These are phyloP conservation scores for Kuraishia piskuri DNA, from an alignment of 805 yeast species.

Conservation along the genomic window DNA sequence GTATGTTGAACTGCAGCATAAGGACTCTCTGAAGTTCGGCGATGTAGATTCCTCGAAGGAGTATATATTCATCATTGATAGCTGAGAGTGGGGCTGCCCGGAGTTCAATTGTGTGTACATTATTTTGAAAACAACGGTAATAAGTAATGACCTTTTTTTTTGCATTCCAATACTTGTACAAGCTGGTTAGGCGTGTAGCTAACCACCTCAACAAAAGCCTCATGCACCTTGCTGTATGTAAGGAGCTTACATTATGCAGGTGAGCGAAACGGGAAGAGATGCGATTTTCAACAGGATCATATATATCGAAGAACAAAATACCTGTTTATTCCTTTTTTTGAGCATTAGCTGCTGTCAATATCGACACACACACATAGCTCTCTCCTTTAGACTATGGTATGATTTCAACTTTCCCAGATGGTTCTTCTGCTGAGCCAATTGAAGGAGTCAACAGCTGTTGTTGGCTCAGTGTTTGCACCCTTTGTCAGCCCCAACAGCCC, in stretches of 20 bases:
- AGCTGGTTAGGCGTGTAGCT: not conserved
- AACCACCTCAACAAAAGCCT: not conserved
- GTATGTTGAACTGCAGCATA: slow-evolving; percentile 16
- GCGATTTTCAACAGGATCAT: not conserved
- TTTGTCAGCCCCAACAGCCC: not conserved
- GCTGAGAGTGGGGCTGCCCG: no score
- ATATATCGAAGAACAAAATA: not conserved
- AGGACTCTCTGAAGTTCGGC: slow-evolving; percentile 18
- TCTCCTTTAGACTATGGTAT: not conserved
- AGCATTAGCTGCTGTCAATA: no score
- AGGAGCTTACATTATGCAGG: not conserved
- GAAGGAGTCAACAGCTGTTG: not conserved
- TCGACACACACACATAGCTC: not conserved
- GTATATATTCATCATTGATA: slow-evolving; percentile 13
- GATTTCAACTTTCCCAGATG: not conserved
- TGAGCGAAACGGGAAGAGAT: not conserved
- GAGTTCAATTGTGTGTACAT: no score
- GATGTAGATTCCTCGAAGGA: slow-evolving; percentile 15
- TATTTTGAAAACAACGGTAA: no score
- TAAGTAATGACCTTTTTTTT: no score
- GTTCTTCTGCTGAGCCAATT: not conserved
- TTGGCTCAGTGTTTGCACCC: not conserved
- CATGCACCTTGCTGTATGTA: not conserved
- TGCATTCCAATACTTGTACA: no score
- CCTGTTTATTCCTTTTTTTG: no score